A percentile compares a stretch with the other conserved stretches of the same genome.
These are phyloP conservation scores for Trichosanthes truncata DNA, from an alignment of 306 rosid species.

Conservation along the genomic window DNA sequence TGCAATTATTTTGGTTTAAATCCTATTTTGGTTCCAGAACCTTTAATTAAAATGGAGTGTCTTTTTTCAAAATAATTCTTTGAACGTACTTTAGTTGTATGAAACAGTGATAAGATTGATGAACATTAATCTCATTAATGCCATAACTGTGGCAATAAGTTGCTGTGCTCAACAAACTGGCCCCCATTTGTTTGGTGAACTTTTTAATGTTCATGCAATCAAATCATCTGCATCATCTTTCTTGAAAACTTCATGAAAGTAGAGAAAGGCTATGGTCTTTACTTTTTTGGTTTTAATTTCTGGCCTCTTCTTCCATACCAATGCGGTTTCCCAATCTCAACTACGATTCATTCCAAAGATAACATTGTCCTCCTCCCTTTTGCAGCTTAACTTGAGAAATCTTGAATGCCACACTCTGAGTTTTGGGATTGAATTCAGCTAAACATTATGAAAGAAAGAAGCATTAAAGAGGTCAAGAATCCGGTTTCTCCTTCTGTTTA, in stretches of 20 bases:
- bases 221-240: background rate
- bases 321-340: background rate
- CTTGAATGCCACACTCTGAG: slow-evolving; percentile 77
- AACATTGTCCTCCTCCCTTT: slow-evolving; percentile 5
- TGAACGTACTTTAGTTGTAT: background rate
- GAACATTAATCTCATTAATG: background rate
- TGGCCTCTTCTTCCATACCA: background rate
- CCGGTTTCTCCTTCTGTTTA: background rate
- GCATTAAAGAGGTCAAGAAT: background rate
- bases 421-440: slow-evolving; percentile 56
- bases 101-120: background rate
- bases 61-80: background rate
- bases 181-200: background rate
- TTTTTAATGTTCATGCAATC: background rate
- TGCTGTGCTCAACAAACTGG: background rate
- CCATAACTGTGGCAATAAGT: background rate
- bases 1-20: background rate
- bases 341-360: background rate
- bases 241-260: background rate
- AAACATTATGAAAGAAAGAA: background rate
- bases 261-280: background rate
- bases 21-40: background rate
- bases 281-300: background rate
- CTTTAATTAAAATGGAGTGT: too few relatives aligned
- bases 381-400: slow-evolving; percentile 73